These are phyloP conservation scores for Tuber microsphaerosporum DNA, from an alignment of 495 filamentous ascomycete species.

Conservation along the genomic window DNA sequence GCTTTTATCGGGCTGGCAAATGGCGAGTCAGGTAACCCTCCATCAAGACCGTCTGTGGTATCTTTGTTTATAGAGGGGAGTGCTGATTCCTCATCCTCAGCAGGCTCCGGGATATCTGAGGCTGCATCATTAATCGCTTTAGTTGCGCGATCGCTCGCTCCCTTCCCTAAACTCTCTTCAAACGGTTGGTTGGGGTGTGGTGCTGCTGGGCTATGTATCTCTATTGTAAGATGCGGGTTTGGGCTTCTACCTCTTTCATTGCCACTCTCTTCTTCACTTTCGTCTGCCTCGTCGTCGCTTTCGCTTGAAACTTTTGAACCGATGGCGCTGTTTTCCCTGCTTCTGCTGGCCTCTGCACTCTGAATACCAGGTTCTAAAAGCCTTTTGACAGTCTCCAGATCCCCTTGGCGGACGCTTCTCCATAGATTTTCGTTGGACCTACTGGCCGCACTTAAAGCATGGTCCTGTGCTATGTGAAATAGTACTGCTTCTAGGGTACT, in stretches of 20 bases:
- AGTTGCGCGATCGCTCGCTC: neutral
- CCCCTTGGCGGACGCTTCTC: conserved; percentile 71
- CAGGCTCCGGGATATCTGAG: neutral
- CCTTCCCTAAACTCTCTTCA: neutral
- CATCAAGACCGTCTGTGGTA: conserved; percentile 7
- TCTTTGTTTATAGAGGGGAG: conserved; percentile 1
- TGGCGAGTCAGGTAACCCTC: neutral
- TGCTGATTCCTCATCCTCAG: neutral
- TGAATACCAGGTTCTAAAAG: conserved; percentile 62
- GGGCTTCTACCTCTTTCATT: conserved; percentile 3
- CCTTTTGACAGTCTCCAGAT: conserved; percentile 63
- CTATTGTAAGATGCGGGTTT: conserved; percentile 16
- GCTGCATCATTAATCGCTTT: neutral
- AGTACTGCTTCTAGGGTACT: conserved; percentile 95
- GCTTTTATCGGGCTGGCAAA: conserved; percentile 10
- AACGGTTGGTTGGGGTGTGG: neutral
- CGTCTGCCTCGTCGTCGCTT: conserved; percentile 1
- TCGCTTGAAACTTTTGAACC: conserved; percentile 24
- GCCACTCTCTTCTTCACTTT: neutral
- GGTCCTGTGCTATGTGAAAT: conserved; percentile 77
- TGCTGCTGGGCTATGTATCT: conserved; percentile 20
- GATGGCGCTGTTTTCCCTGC: conserved; percentile 22
- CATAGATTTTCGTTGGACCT: conserved; percentile 77
- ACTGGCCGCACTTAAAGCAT: conserved; percentile 73
- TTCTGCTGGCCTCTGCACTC: conserved; percentile 21